These are phyloP conservation scores for Fusarium globosum DNA, from an alignment of 2,329 filamentous ascomycete species.

Conservation along the genomic window DNA sequence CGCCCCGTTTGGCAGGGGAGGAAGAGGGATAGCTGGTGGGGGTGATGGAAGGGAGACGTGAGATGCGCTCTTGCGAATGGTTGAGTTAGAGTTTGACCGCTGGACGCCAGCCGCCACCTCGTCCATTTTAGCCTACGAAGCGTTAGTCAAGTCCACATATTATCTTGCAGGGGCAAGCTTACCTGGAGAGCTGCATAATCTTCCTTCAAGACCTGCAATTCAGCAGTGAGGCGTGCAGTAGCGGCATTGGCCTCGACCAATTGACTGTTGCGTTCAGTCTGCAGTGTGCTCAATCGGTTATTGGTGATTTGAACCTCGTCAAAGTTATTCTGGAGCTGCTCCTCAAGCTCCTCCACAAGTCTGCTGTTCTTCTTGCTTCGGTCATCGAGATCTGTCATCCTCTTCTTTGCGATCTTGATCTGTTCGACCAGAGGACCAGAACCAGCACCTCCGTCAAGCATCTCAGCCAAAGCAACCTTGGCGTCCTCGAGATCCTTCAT, in stretches of 20 bases:
- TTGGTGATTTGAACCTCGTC: conserved; percentile 88
- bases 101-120: conserved; percentile 61
- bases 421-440: conserved; percentile 65
- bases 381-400: conserved; percentile 69
- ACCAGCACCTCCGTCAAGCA: conserved; percentile 61
- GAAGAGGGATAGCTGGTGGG: conserved; percentile 94
- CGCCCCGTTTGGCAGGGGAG: conserved; percentile 79
- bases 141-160: conserved; percentile 41
- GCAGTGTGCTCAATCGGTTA: conserved; percentile 86
- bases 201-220: conserved; percentile 74
- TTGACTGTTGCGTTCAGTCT: conserved; percentile 78
- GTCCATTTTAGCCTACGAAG: conserved; percentile 68
- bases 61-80: conserved; percentile 85
- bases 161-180: conserved; percentile 48
- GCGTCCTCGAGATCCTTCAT: conserved; percentile 72
- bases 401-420: conserved; percentile 71
- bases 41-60: conserved; percentile 89
- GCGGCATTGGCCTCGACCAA: conserved; percentile 81
- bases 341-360: conserved; percentile 94
- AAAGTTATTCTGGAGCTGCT: conserved; percentile 94
- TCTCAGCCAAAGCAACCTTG: conserved; percentile 63
- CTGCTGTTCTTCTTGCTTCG: conserved; percentile 91
- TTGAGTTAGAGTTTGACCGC: conserved; percentile 72
- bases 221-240: conserved; percentile 70
- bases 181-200: conserved; percentile 84